Conservation (phyloP, 208 protist genomes). For the Herpetomonas samuelpessoai region DNA sequence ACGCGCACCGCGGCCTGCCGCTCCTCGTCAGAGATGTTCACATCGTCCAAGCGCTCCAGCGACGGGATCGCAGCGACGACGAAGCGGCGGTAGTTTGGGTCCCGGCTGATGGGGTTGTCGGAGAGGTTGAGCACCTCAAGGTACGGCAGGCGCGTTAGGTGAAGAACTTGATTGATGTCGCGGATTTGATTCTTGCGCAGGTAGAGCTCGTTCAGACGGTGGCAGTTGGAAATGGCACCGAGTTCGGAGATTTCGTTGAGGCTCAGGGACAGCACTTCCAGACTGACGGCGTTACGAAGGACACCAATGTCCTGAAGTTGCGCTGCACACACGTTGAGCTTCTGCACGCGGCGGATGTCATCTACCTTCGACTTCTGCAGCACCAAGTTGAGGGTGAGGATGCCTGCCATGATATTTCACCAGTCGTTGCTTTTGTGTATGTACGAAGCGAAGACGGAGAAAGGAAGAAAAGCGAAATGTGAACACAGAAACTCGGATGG, state of each 20-base stretch:
- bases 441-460: neutral
- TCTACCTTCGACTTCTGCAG: conserved; percentile 83
- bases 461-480: neutral
- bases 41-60: conserved; percentile 69
- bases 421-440: neutral
- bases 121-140: conserved; percentile 75
- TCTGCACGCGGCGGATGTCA: conserved; percentile 68
- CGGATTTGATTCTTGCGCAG: conserved; percentile 81
- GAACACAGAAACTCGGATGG: no score
- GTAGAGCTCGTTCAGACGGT: conserved; percentile 70
- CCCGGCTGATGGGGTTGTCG: conserved; percentile 83
- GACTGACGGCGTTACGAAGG: conserved; percentile 46
- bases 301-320: conserved; percentile 86
- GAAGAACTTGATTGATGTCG: conserved; percentile 87
- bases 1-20: conserved; percentile 54
- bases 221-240: conserved; percentile 66
- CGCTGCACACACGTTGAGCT: conserved; percentile 86
- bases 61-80: conserved; percentile 81
- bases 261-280: conserved; percentile 86
- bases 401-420: conserved; percentile 56
- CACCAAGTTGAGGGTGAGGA: conserved; percentile 80
- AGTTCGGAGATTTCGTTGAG: conserved; percentile 84
- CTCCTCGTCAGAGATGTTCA: conserved; percentile 64
- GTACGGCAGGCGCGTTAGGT: conserved; percentile 61
- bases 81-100: conserved; percentile 88